Evolutionary conservation across 2,329 filamentous ascomycete genomes (phyloP), one percentile per base, ranked within the genome.

Genomic region (Colletotrichum graminicola): DNA sequence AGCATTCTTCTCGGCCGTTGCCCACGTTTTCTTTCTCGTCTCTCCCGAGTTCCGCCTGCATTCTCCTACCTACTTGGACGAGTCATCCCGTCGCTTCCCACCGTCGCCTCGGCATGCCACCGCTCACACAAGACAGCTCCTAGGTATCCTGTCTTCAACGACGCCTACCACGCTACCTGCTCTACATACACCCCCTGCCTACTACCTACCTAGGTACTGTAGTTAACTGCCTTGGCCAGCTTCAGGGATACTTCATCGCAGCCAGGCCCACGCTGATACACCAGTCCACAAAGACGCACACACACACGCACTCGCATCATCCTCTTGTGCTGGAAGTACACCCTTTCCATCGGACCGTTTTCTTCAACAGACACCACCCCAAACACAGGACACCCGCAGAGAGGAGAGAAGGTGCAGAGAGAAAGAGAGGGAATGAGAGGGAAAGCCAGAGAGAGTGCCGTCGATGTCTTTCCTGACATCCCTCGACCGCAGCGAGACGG

Each of bases 1-100:
- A n/a, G 23, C 21, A 66, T 60, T 52, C 62, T 55, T 23, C 54
- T 64, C 41, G 62, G 8, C 49, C 62, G 62, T 70, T 66, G 36
- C 45, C 67, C 62, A 70, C 67, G 63, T 69, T 70, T 67, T 12
- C 10, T 51, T 49, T 47, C 39, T 29, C 43, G n/a, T 29, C n/a
- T 51, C 43, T 18, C 16, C 32, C 32, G 34, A 16, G 10, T 51
- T 32, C 47, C 32, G 32, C n/a, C 8, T 49, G 21, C 29, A 51
- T 51, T 49, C 57, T 51, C 49, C 32, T 41, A 43, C 14, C 4
- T 6, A 34, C n/a, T 18, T 29, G 29, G 29, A 4, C 29, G 4
- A 34, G 51, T n/a, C 29, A 34, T 36, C 8, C 23, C 29, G 29
- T 11, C 18, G 14, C 29, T n/a, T n/a, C 52, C 2, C 3, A 10